These are phyloP conservation scores for Solanum verrucosum DNA, from an alignment of 257 asterid genomes.

Conservation along the genomic window DNA sequence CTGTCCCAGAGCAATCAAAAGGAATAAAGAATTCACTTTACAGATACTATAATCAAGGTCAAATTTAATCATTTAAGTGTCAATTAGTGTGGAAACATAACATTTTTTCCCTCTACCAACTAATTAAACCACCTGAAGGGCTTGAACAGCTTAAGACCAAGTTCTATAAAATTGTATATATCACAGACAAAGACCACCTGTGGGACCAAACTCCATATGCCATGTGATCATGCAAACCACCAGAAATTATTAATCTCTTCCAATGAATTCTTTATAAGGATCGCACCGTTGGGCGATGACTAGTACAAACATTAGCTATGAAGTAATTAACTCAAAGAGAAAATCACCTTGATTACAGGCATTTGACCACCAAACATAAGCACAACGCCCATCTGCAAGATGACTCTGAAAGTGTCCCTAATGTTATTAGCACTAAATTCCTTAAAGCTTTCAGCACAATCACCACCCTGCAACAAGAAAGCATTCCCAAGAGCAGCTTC, in stretches of 20 bases:
- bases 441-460: slow-evolving; percentile 84
- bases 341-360: slow-evolving; percentile 62
- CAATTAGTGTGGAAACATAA: neutral
- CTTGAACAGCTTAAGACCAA: neutral
- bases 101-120: neutral
- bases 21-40: neutral
- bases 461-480: slow-evolving; percentile 73
- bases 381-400: slow-evolving; percentile 80
- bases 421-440: slow-evolving; percentile 74
- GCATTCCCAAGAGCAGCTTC: slow-evolving; percentile 75
- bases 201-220: neutral
- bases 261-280: neutral
- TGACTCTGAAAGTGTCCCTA: slow-evolving; percentile 71
- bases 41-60: neutral
- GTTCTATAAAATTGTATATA: neutral
- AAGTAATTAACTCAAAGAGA: neutral
- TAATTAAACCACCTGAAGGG: neutral
- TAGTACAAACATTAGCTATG: neutral
- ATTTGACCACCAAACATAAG: slow-evolving; percentile 88
- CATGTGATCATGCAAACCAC: neutral
- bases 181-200: neutral
- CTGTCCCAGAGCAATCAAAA: neutral
- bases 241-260: neutral
- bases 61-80: neutral
- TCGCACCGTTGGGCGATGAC: neutral